Evolutionary conservation across 2,329 filamentous ascomycete genomes (phyloP).

Genomic region (Tolypocladium sp.): DNA sequence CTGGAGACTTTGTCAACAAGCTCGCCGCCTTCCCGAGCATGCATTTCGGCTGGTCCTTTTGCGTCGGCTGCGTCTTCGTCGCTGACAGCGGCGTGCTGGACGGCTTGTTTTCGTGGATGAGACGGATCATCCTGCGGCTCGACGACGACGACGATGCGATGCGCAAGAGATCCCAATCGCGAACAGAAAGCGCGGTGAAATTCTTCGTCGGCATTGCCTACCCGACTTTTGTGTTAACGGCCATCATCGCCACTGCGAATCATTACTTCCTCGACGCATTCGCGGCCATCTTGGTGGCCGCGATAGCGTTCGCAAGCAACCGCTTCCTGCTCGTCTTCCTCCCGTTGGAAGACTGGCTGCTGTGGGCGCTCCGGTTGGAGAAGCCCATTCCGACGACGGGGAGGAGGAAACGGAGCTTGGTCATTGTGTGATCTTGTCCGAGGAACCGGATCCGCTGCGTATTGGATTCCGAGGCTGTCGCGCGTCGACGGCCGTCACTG

Average conservation of each 20-base stretch:
- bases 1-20: constrained; percentile 46
- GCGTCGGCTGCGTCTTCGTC: constrained; percentile 40
- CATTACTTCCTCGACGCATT: constrained; percentile 66
- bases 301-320: constrained; percentile 51
- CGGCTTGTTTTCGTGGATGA: constrained; percentile 14
- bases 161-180: background rate
- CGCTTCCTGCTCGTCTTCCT: constrained; percentile 51
- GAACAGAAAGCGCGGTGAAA: constrained; percentile 29
- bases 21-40: constrained; percentile 48
- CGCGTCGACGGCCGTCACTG: background rate
- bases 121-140: background rate
- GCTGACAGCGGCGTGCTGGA: constrained; percentile 40
- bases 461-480: background rate
- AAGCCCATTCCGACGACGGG: constrained; percentile 43
- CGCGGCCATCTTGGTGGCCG: constrained; percentile 57
- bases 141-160: background rate
- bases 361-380: constrained; percentile 53
- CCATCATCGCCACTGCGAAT: constrained; percentile 64
- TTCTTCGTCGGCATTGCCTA: constrained; percentile 49
- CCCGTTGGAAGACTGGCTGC: constrained; percentile 58
- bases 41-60: constrained; percentile 47
- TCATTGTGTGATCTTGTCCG: background rate
- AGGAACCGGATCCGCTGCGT: background rate
- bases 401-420: constrained; percentile 25
- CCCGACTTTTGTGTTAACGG: constrained; percentile 54